A percentile compares a stretch with the other conserved stretches of the same genome.
These are phyloP conservation scores for Lyophyllum shimeji DNA, from an alignment of 768 basidiomycete genomes.

Conservation along the genomic window DNA sequence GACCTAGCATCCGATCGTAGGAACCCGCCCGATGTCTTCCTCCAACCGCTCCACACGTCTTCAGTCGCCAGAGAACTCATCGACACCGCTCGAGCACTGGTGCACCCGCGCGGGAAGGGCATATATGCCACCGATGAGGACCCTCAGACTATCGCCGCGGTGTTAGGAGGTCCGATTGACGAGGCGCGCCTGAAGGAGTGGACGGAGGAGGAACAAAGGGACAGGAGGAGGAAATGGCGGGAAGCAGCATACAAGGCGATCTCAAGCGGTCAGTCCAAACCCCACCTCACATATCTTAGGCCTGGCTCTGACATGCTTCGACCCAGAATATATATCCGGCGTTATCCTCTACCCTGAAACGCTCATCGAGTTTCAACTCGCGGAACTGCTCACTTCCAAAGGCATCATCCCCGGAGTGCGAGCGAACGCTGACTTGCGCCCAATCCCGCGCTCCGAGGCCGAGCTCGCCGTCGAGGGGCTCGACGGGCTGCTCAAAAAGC, in stretches of 20 bases:
- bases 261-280: constrained; percentile 32
- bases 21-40: constrained; percentile 26
- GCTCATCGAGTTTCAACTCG: constrained; percentile 49
- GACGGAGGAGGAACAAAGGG: constrained; percentile 35
- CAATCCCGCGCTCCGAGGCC: constrained; percentile 40
- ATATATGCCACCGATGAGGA: constrained; percentile 57
- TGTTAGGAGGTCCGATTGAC: constrained; percentile 36
- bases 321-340: constrained; percentile 46
- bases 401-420: constrained; percentile 51
- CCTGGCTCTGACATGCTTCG: not conserved
- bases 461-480: constrained; percentile 53
- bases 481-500: constrained; percentile 40
- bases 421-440: constrained; percentile 48
- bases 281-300: not conserved
- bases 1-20: constrained; percentile 16
- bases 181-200: constrained; percentile 22
- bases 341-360: constrained; percentile 52
- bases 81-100: constrained; percentile 41
- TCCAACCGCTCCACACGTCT: constrained; percentile 40
- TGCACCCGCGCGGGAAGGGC: constrained; percentile 48
- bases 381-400: constrained; percentile 38
- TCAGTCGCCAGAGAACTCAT: constrained; percentile 43
- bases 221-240: constrained; percentile 43
- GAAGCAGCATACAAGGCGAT: constrained; percentile 42
- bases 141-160: constrained; percentile 39